Conservation (phyloP, 2,329 filamentous ascomycete species). For the Triangularia setosa region DNA sequence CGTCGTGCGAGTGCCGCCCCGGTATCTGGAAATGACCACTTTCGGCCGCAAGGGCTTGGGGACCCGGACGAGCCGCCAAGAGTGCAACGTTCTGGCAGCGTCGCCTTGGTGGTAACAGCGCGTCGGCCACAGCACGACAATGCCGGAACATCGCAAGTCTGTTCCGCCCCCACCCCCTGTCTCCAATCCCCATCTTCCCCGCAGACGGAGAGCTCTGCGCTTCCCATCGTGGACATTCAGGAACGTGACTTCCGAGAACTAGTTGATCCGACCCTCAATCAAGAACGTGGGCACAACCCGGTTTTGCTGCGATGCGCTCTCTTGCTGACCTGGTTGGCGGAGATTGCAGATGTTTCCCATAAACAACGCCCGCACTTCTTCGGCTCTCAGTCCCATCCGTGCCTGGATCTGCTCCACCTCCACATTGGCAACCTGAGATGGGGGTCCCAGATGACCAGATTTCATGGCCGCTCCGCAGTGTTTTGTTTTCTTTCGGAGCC, state of each 20-base stretch:
- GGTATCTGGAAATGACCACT: background rate
- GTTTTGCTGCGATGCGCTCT: slow-evolving; percentile 18
- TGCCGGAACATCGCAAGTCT: slow-evolving; percentile 20
- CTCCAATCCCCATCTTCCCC: slow-evolving; percentile 16
- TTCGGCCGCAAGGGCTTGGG: slow-evolving; percentile 2
- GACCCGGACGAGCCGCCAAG: slow-evolving; percentile 2
- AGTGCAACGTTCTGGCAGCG: slow-evolving; percentile 6
- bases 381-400: slow-evolving; percentile 6
- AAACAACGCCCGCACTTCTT: slow-evolving; percentile 8
- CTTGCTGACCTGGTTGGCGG: slow-evolving; percentile 25
- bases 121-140: slow-evolving; percentile 17
- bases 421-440: background rate
- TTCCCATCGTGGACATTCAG: slow-evolving; percentile 30
- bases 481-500: background rate
- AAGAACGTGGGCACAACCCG: slow-evolving; percentile 21
- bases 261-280: slow-evolving; percentile 15
- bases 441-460: background rate
- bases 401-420: background rate
- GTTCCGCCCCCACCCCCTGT: slow-evolving; percentile 22
- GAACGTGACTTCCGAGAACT: slow-evolving; percentile 32
- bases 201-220: slow-evolving; percentile 22
- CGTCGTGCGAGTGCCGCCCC: background rate
- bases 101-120: slow-evolving; percentile 6
- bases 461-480: background rate
- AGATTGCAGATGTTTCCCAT: slow-evolving; percentile 18